Conservation (phyloP, 129 eudicot genomes). For the Ambrosia trifida region DNA sequence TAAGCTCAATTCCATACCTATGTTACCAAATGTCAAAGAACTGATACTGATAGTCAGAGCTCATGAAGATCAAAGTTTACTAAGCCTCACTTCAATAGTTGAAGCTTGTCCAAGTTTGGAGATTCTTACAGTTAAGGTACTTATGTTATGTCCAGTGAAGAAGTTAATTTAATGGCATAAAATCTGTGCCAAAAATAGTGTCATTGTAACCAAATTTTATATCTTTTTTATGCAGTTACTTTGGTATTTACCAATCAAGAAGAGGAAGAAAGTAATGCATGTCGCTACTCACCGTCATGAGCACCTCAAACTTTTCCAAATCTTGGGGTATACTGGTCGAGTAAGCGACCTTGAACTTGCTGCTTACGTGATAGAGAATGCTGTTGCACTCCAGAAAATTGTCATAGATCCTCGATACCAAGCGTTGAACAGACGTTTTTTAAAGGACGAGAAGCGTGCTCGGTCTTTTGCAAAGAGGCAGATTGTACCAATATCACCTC, state of each 20-base stretch:
- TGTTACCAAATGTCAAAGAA: constrained; percentile 40
- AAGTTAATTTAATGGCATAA: no score
- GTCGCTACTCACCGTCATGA: not conserved
- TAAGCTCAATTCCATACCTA: constrained; percentile 25
- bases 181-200: no score
- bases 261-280: constrained; percentile 2
- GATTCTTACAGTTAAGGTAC: constrained; percentile 44
- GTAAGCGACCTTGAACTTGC: constrained; percentile 19
- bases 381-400: not conserved
- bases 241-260: not conserved
- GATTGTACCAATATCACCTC: not conserved
- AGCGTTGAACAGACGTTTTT: not conserved
- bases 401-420: not conserved
- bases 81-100: constrained; percentile 30
- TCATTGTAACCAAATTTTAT: not conserved
- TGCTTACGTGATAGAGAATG: not conserved
- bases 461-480: constrained; percentile 6
- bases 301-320: not conserved
- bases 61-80: constrained; percentile 38
- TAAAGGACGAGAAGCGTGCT: not conserved
- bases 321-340: constrained; percentile 15
- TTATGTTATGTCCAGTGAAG: not conserved
- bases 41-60: constrained; percentile 41
- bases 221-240: not conserved
- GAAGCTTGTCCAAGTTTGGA: constrained; percentile 44